phyloP scores from a whole-genome alignment of 2,329 filamentous ascomycete species.

The Exophiala oligosperma region DNA sequence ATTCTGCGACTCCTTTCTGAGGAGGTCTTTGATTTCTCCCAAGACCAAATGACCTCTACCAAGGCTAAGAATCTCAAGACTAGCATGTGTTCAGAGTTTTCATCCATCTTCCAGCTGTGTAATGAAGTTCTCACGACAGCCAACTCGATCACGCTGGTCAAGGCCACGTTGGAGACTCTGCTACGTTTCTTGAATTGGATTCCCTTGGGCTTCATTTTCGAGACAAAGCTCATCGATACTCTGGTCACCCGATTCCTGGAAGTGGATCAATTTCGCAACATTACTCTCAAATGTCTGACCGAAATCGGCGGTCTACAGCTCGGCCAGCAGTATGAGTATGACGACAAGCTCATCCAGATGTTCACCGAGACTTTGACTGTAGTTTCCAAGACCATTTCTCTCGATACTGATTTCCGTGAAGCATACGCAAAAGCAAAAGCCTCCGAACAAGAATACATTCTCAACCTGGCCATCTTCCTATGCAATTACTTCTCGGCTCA shows the following conservation, averaged over 20 bases:
- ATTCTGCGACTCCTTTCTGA: constrained; percentile 93
- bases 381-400: constrained; percentile 88
- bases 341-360: constrained; percentile 96
- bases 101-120: constrained; percentile 96
- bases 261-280: constrained; percentile 91
- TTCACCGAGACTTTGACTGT: constrained; percentile 95
- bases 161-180: constrained; percentile 93
- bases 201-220: constrained; percentile 96
- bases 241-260: constrained; percentile 89
- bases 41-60: constrained; percentile 97
- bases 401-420: constrained; percentile 83
- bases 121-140: constrained; percentile 91
- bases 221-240: constrained; percentile 94
- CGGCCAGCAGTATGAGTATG: constrained; percentile 72
- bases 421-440: constrained; percentile 92
- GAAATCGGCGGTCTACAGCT: constrained; percentile 95
- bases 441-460: constrained; percentile 94
- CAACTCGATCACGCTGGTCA: constrained; percentile 83
- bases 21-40: constrained; percentile 98
- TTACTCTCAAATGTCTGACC: constrained; percentile 93
- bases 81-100: constrained; percentile 98
- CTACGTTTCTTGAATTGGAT: constrained; percentile 99
- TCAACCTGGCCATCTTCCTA: constrained; percentile 92
- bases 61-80: constrained; percentile 97
- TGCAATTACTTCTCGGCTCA: constrained; percentile 97